phyloP scores from a whole-genome alignment of 495 filamentous ascomycete genomes.

The Bombardia bombarda region DNA sequence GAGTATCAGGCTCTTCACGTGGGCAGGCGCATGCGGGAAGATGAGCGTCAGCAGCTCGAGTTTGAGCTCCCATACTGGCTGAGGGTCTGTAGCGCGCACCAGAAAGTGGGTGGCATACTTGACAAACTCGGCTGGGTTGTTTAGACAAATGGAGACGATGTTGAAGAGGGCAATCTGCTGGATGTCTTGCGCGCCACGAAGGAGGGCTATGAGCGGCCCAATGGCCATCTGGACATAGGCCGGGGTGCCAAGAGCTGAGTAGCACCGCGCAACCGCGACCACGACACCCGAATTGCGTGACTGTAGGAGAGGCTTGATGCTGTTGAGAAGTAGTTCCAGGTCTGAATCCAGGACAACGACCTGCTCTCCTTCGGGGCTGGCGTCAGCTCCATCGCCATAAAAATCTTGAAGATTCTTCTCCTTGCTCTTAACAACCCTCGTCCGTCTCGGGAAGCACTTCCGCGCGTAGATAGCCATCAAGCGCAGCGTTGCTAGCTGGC shows the following conservation, averaged over 20 bases:
- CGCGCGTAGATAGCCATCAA: constrained; percentile 79
- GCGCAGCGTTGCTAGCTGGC: constrained; percentile 72
- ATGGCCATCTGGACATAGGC: constrained; percentile 63
- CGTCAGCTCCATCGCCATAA: constrained; percentile 53
- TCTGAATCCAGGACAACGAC: constrained; percentile 67
- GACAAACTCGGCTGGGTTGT: constrained; percentile 65
- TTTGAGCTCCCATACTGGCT: constrained; percentile 80
- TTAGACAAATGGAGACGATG: constrained; percentile 79
- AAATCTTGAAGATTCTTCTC: constrained; percentile 54
- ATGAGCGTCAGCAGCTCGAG: constrained; percentile 83
- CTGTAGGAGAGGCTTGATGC: constrained; percentile 75
- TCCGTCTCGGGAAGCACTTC: constrained; percentile 77
- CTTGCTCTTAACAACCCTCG: constrained; percentile 38
- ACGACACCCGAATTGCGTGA: constrained; percentile 91
- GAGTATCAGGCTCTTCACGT: constrained; percentile 76
- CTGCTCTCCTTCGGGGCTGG: constrained; percentile 46
- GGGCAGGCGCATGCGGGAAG: constrained; percentile 70
- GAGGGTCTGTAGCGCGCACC: constrained; percentile 70
- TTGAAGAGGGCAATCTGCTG: constrained; percentile 86
- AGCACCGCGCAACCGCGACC: constrained; percentile 77
- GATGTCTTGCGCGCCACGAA: constrained; percentile 78
- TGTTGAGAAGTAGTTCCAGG: constrained; percentile 70
- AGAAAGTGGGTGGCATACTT: constrained; percentile 83
- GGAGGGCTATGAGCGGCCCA: constrained; percentile 76
- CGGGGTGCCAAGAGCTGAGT: constrained; percentile 69